Evolutionary conservation across 805 yeast species (phyloP).

Genomic region (Cyberlindnera euphorbiiphila): DNA sequence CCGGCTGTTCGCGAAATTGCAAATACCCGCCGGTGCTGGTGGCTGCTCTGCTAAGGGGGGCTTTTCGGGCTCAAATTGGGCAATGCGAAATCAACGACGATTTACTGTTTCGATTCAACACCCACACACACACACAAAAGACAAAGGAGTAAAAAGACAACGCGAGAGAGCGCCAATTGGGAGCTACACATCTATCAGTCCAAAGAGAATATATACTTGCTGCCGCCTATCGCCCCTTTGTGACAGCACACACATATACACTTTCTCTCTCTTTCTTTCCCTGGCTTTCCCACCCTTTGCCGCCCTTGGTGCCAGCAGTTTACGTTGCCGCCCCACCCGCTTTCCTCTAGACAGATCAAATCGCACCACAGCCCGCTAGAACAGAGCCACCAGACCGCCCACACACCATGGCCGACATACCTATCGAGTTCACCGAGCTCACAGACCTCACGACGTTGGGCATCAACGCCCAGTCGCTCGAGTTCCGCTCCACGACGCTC

Average conservation of each 20-base stretch:
- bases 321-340: constrained; percentile 1
- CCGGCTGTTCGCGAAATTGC: background rate
- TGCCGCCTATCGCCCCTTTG: too few relatives aligned
- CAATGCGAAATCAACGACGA: constrained; percentile 17
- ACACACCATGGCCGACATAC: constrained; percentile 59
- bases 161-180: constrained; percentile 1
- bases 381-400: constrained; percentile 1
- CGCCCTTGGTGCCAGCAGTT: too few relatives aligned
- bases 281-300: too few relatives aligned
- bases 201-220: too few relatives aligned
- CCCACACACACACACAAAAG: background rate
- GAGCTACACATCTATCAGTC: background rate
- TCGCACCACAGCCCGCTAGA: background rate
- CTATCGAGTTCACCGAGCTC: constrained; percentile 95
- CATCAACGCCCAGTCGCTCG: constrained; percentile 78
- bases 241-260: too few relatives aligned
- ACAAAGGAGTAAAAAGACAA: too few relatives aligned
- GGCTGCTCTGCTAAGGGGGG: constrained; percentile 2
- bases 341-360: constrained; percentile 3
- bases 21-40: background rate
- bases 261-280: too few relatives aligned
- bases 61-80: constrained; percentile 16
- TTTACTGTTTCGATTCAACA: constrained; percentile 5
- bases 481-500: constrained; percentile 89
- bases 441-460: constrained; percentile 84